Conservation (phyloP, 2,329 filamentous ascomycete species). For the Westerdykella aurantiaca region DNA sequence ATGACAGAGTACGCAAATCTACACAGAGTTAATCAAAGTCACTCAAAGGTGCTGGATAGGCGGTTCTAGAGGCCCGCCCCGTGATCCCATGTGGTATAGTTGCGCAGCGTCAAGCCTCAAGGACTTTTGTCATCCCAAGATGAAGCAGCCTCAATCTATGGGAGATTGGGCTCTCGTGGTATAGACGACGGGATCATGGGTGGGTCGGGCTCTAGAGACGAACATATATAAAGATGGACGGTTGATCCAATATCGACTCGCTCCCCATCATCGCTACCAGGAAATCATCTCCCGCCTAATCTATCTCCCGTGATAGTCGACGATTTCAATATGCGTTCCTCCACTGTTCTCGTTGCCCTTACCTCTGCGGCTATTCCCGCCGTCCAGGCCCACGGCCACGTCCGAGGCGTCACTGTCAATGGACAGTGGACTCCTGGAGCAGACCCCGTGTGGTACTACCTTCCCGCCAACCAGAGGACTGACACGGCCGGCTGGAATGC, state of each 20-base stretch:
- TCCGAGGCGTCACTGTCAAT: slow-evolving; percentile 20
- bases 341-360: slow-evolving; percentile 14
- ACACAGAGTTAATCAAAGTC: not conserved
- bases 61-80: not conserved
- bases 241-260: not conserved
- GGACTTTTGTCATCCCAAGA: not conserved
- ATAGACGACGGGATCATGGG: not conserved
- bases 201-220: not conserved
- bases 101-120: not conserved
- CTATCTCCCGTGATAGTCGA: not conserved
- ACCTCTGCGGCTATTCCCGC: slow-evolving; percentile 18
- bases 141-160: not conserved
- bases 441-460: slow-evolving; percentile 32
- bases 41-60: not conserved
- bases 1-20: not conserved
- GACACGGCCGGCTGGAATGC: slow-evolving; percentile 33
- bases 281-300: not conserved
- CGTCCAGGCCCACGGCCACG: slow-evolving; percentile 27
- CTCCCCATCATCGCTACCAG: not conserved
- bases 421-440: slow-evolving; percentile 23
- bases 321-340: slow-evolving; percentile 2
- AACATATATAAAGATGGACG: not conserved
- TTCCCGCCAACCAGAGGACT: slow-evolving; percentile 15
- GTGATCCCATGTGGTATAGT: not conserved
- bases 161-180: not conserved